A percentile compares a stretch with the other conserved stretches of the same genome.
Conservation (phyloP, 2,329 filamentous ascomycete species). For the Sphaerulina musiva region DNA sequence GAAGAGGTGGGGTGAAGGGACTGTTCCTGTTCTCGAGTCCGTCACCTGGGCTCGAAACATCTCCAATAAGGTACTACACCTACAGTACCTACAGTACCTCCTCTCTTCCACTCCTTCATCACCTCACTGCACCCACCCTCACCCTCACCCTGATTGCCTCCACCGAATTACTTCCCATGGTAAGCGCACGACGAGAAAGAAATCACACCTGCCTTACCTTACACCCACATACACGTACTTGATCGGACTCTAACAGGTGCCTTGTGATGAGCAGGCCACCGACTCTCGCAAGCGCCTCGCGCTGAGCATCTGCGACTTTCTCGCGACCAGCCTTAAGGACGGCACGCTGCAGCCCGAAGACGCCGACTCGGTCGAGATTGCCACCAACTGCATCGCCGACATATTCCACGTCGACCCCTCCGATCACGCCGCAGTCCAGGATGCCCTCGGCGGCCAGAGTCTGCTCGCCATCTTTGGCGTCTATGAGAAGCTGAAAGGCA, state of each 20-base stretch:
- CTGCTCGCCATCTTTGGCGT: slow-evolving; percentile 88
- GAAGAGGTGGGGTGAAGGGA: too few relatives aligned
- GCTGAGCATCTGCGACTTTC: slow-evolving; percentile 94
- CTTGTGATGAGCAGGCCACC: slow-evolving; percentile 30
- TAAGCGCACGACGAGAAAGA: too few relatives aligned
- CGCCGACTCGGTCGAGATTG: slow-evolving; percentile 87
- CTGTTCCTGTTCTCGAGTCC: too few relatives aligned
- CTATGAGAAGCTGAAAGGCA: slow-evolving; percentile 87
- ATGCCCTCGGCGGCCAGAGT: slow-evolving; percentile 78
- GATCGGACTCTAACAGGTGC: too few relatives aligned
- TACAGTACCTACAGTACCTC: too few relatives aligned
- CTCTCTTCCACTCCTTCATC: not conserved
- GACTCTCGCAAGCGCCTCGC: slow-evolving; percentile 76
- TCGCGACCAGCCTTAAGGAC: slow-evolving; percentile 74
- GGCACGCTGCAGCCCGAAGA: slow-evolving; percentile 85
- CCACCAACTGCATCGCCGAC: slow-evolving; percentile 88
- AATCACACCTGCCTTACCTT: too few relatives aligned
- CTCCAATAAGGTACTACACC: too few relatives aligned
- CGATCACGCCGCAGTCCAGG: slow-evolving; percentile 63
- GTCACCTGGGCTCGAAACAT: too few relatives aligned
- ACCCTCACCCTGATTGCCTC: too few relatives aligned
- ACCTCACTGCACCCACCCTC: too few relatives aligned
- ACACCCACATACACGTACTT: too few relatives aligned
- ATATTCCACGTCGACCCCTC: slow-evolving; percentile 90
- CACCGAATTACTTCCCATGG: too few relatives aligned